Conservation (phyloP, 352 stramenopile species). For the Globisporangium iwayamae region DNA sequence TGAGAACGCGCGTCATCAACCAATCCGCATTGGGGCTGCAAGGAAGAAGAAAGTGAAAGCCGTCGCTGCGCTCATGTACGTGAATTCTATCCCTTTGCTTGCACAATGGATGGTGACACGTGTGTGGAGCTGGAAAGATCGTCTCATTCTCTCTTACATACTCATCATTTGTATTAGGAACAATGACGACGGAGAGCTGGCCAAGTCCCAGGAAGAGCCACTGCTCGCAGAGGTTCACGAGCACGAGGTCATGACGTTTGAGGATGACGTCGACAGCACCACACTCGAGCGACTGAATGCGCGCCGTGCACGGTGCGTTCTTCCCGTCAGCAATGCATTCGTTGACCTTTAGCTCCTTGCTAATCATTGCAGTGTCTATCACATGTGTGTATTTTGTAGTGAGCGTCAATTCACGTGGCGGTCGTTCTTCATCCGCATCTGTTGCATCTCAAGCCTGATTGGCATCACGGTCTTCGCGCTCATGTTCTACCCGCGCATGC, state of each 20-base stretch:
- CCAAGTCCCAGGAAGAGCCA: constrained; percentile 42
- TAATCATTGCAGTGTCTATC: background rate
- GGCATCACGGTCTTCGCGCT: constrained; percentile 63
- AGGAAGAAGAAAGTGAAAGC: constrained; percentile 26
- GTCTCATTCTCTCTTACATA: background rate
- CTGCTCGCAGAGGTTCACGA: constrained; percentile 48
- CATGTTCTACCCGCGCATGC: constrained; percentile 87
- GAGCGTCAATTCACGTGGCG: constrained; percentile 48
- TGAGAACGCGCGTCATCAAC: background rate
- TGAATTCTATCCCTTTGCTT: background rate
- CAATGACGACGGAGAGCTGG: constrained; percentile 35
- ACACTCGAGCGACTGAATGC: constrained; percentile 49
- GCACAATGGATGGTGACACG: background rate
- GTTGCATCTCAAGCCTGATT: constrained; percentile 52
- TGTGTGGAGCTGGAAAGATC: background rate
- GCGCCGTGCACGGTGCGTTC: constrained; percentile 31
- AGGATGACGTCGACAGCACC: constrained; percentile 53
- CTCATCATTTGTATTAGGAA: background rate
- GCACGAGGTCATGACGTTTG: constrained; percentile 49
- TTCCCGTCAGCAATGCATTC: background rate
- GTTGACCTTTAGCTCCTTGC: background rate
- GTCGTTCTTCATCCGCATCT: constrained; percentile 47
- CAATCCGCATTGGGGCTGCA: background rate
- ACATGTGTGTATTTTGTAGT: constrained; percentile 12
- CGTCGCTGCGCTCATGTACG: constrained; percentile 19